Percentiles rank a stretch among this genome's conserved stretches.
Conservation (phyloP, 2,329 filamentous ascomycete species). For the Xylariaceae sp. region DNA sequence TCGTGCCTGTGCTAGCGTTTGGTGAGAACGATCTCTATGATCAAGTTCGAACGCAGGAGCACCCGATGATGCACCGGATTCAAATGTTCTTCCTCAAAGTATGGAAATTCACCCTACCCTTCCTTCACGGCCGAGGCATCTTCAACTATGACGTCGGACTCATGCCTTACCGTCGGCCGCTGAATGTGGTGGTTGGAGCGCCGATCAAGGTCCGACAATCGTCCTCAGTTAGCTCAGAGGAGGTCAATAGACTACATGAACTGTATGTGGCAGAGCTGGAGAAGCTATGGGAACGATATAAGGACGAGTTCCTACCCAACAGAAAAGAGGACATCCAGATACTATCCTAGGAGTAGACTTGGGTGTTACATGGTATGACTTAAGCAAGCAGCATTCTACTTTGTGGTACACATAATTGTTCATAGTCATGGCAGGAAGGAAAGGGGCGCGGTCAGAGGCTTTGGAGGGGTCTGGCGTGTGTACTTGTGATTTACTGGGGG, state of each 20-base stretch:
- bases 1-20: constrained; percentile 88
- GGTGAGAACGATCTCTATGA: constrained; percentile 97
- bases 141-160: constrained; percentile 98
- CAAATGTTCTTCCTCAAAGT: constrained; percentile 82
- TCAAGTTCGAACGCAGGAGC: constrained; percentile 71
- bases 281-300: constrained; percentile 72
- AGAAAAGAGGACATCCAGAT: constrained; percentile 65
- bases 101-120: constrained; percentile 87
- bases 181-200: constrained; percentile 85
- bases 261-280: constrained; percentile 73
- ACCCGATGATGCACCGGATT: constrained; percentile 73
- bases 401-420: too few species aligned
- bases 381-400: too few species aligned
- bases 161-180: constrained; percentile 83
- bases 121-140: constrained; percentile 85
- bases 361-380: too few species aligned
- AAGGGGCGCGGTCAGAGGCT: too few species aligned
- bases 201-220: constrained; percentile 67
- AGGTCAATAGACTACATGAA: constrained; percentile 76
- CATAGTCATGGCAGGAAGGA: too few species aligned
- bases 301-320: constrained; percentile 66
- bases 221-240: constrained; percentile 63
- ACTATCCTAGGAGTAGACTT: constrained; percentile 39
- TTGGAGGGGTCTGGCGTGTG: too few species aligned
- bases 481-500: too few species aligned